These are phyloP conservation scores for Ascochyta pisi DNA, from an alignment of 2,329 filamentous ascomycete species.

Conservation along the genomic window DNA sequence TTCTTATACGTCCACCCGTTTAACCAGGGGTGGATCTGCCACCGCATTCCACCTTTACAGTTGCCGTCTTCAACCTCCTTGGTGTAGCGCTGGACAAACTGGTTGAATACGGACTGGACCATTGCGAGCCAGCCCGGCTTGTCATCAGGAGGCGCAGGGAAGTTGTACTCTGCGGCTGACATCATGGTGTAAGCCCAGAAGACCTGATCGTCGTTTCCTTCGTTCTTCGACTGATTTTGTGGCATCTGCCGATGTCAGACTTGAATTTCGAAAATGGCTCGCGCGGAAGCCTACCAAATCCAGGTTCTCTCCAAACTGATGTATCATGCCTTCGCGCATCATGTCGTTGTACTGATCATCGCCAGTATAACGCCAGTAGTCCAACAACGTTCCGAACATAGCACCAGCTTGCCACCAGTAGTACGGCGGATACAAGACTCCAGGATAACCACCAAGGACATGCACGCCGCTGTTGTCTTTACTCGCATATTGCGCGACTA, in stretches of 20 bases:
- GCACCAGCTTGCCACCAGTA: constrained; percentile 77
- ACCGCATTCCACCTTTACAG: constrained; percentile 47
- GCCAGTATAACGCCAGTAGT: constrained; percentile 86
- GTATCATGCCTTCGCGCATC: constrained; percentile 58
- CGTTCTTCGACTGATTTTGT: constrained; percentile 46
- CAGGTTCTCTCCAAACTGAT: constrained; percentile 41
- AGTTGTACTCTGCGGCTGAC: constrained; percentile 61
- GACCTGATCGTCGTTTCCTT: constrained; percentile 64
- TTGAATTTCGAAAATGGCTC: background rate
- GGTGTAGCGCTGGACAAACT: constrained; percentile 45
- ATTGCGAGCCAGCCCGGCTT: constrained; percentile 55
- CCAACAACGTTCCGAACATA: constrained; percentile 73
- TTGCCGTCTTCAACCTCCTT: constrained; percentile 29
- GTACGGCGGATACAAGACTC: constrained; percentile 56
- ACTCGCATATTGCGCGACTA: constrained; percentile 62
- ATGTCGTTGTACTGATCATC: constrained; percentile 75
- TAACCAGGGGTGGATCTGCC: constrained; percentile 48
- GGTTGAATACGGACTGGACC: constrained; percentile 51
- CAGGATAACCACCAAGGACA: constrained; percentile 52
- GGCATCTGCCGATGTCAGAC: constrained; percentile 35
- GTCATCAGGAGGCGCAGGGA: constrained; percentile 49
- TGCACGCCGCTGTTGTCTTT: constrained; percentile 55
- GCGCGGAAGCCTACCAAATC: constrained; percentile 31
- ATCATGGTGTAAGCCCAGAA: constrained; percentile 66
- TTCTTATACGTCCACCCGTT: constrained; percentile 50